Evolutionary conservation across 139 green algal species (phyloP), one percentile per base, ranked within the genome.

Genomic region (Coelastrella sp.): DNA sequence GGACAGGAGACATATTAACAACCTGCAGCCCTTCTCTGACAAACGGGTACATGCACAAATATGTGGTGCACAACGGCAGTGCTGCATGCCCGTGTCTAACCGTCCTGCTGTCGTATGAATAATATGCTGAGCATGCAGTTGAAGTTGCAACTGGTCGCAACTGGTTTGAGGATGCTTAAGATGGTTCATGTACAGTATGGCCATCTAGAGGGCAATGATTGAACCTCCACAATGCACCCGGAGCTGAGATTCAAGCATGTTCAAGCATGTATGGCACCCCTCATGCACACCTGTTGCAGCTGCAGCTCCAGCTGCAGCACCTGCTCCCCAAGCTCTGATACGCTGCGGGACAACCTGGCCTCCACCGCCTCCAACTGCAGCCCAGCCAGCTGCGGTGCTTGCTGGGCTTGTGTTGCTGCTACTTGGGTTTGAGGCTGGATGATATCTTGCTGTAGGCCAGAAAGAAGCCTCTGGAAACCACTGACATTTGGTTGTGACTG

Each of bases 301-400:
- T 88, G 66, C 54, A 80, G 47, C 14, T 88, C 83, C 66, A 88
- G 68, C 56, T 88, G 83, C 47, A 80, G 64, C 22, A 79, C 32
- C 13, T 78, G 64, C 14, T 87, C 82, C 7, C 16, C 14, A 3
- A 87, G 14, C 64, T 87, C 14, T 47, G 20, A 23, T 19, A 23
- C 20, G 64, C 16, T 32, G 16, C 23, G 64, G 4, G 71, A 16
- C 13, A 87, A 5, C 82, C 64, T 77, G 16, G 71, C n/a, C 64
- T 79, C 32, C 23, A 65, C 7, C 32, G 77, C 32, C 64, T 64
- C 16, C 82, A 87, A 2, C 82, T 77, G 64, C 5, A 13, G 19
- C 17, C 19, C 73, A 23, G 73, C 19, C 74, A 59, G n/a, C 80
- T 68, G 59, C 58, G n/a, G 59, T 8, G 4, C 59, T 14, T 66